Evolutionary conservation across 2,329 filamentous ascomycete species (phyloP).

Genomic region (Pezicula rhizophila): DNA sequence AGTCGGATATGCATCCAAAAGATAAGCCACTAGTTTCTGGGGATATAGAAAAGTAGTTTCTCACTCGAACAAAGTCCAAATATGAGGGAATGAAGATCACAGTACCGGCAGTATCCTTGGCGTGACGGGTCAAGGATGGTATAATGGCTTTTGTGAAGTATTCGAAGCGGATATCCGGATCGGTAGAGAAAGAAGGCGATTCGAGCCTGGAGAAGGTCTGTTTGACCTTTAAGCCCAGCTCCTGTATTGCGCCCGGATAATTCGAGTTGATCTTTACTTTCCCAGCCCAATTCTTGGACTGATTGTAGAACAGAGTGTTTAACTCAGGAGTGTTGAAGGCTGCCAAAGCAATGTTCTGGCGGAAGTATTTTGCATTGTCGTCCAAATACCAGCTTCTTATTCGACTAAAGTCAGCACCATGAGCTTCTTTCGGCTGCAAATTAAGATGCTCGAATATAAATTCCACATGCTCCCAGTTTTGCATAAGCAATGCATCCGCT

Average conservation of each 20-base stretch:
- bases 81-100: conserved; percentile 90
- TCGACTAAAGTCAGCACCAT: conserved; percentile 89
- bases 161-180: conserved; percentile 84
- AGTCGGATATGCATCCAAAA: conserved; percentile 86
- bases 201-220: conserved; percentile 91
- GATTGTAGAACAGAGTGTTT: conserved; percentile 67
- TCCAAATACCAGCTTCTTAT: conserved; percentile 93
- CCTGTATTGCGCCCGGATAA: conserved; percentile 67
- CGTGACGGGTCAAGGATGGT: conserved; percentile 64
- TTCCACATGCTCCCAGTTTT: conserved; percentile 96
- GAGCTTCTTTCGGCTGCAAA: conserved; percentile 78
- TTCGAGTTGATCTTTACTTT: conserved; percentile 64
- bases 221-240: conserved; percentile 64
- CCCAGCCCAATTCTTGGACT: conserved; percentile 77
- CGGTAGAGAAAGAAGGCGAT: conserved; percentile 59
- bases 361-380: conserved; percentile 69
- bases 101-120: conserved; percentile 62
- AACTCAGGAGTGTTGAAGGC: conserved; percentile 86
- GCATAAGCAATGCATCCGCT: conserved; percentile 89
- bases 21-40: conserved; percentile 46
- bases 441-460: conserved; percentile 91
- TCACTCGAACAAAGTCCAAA: conserved; percentile 87
- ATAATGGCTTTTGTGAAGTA: conserved; percentile 83
- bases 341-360: conserved; percentile 78
- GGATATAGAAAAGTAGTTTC: conserved; percentile 83